phyloP scores from a whole-genome alignment of 2,329 filamentous ascomycete species.

The Colletotrichum magnum region DNA sequence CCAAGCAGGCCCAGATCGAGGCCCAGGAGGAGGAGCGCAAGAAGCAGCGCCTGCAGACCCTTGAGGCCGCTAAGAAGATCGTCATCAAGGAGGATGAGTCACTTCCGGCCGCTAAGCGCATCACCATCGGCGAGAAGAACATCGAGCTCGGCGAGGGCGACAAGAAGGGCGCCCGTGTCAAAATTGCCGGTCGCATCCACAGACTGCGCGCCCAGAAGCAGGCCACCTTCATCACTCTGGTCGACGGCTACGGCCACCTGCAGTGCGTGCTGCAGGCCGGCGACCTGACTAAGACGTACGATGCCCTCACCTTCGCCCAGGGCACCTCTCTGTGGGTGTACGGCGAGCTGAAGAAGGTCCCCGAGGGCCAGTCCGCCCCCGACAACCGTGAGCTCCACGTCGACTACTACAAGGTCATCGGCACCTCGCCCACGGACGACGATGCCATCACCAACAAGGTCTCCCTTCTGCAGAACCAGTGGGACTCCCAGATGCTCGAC shows the following conservation, averaged over 20 bases:
- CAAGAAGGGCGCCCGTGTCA: slow-evolving; percentile 79
- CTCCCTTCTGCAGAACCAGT: slow-evolving; percentile 60
- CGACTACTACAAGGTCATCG: slow-evolving; percentile 88
- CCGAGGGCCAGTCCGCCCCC: slow-evolving; percentile 82
- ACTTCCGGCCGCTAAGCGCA: slow-evolving; percentile 80
- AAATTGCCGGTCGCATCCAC: slow-evolving; percentile 87
- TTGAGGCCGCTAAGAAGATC: slow-evolving; percentile 85
- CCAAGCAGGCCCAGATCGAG: slow-evolving; percentile 81
- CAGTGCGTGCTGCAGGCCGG: slow-evolving; percentile 86
- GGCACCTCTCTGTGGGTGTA: slow-evolving; percentile 90
- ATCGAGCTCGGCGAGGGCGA: slow-evolving; percentile 70
- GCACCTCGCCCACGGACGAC: slow-evolving; percentile 85
- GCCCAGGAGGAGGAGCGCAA: slow-evolving; percentile 78
- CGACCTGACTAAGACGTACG: slow-evolving; percentile 90
- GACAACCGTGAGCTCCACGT: slow-evolving; percentile 90
- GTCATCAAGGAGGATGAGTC: slow-evolving; percentile 77
- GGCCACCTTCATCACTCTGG: slow-evolving; percentile 87
- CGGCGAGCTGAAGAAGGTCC: slow-evolving; percentile 88
- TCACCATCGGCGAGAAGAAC: slow-evolving; percentile 82
- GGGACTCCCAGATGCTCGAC: slow-evolving; percentile 79
- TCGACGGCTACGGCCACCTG: slow-evolving; percentile 86
- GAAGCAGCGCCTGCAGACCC: slow-evolving; percentile 71
- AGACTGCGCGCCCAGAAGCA: slow-evolving; percentile 86
- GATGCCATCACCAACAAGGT: slow-evolving; percentile 91
- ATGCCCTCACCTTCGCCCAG: slow-evolving; percentile 86